These are phyloP conservation scores for Diplodia seriata DNA, from an alignment of 2,329 filamentous ascomycete genomes.

Conservation along the genomic window DNA sequence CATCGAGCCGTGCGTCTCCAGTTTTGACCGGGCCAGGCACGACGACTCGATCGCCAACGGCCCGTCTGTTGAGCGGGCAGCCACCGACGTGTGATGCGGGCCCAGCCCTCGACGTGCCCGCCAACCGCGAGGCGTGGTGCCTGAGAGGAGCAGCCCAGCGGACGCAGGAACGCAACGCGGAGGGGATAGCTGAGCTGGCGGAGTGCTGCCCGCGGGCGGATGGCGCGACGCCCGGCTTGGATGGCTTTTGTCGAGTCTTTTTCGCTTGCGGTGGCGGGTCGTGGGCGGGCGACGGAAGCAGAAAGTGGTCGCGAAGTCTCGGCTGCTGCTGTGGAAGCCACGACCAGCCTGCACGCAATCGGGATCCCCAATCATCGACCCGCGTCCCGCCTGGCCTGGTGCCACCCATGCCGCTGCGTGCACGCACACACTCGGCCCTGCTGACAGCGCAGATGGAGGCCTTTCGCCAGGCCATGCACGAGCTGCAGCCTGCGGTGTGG, in stretches of 20 bases:
- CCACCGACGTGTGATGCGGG: slow-evolving; percentile 19
- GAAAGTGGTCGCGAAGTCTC: slow-evolving; percentile 10
- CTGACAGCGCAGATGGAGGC: slow-evolving; percentile 8
- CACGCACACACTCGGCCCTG: not conserved
- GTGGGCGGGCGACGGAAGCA: not conserved
- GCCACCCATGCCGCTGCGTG: slow-evolving; percentile 14
- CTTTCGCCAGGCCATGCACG: not conserved
- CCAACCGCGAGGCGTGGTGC: slow-evolving; percentile 12
- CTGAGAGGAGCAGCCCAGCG: not conserved
- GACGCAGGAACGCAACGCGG: slow-evolving; percentile 9
- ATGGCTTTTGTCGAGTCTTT: not conserved
- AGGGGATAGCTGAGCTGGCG: too few species aligned
- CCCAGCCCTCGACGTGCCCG: not conserved
- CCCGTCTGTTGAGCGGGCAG: not conserved
- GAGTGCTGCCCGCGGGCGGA: not conserved
- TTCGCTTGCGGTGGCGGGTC: not conserved
- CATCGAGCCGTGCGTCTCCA: slow-evolving; percentile 18
- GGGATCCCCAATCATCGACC: slow-evolving; percentile 2
- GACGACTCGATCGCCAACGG: not conserved
- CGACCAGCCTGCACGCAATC: slow-evolving; percentile 24
- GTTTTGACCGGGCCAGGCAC: slow-evolving; percentile 14
- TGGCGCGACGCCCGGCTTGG: not conserved
- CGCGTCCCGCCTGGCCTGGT: not conserved
- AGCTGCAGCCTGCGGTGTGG: slow-evolving; percentile 14
- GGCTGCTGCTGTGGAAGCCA: not conserved